phyloP scores from a whole-genome alignment of 257 asterid genomes.

The Gentiana macrophylla region DNA sequence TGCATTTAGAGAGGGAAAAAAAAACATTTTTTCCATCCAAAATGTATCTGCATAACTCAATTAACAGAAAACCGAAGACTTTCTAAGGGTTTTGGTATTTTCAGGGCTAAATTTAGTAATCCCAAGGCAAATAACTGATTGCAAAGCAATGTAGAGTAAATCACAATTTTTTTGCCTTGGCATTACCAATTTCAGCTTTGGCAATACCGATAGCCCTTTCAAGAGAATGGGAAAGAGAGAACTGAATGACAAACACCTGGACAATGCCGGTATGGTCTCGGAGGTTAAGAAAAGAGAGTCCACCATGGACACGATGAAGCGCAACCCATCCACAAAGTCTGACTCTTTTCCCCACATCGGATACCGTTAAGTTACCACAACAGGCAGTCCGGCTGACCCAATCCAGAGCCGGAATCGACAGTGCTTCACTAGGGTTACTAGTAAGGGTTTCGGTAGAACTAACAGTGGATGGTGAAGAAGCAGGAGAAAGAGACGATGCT shows the following conservation, averaged over 20 bases:
- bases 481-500: slow-evolving; percentile 8
- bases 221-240: too few relatives aligned
- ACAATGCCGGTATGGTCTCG: slow-evolving; percentile 88
- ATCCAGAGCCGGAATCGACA: slow-evolving; percentile 36
- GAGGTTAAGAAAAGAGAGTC: slow-evolving; percentile 77
- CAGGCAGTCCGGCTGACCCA: slow-evolving; percentile 74
- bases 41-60: too few relatives aligned
- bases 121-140: neutral
- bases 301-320: slow-evolving; percentile 90
- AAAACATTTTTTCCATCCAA: too few relatives aligned
- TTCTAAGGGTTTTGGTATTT: too few relatives aligned
- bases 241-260: slow-evolving; percentile 38
- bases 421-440: slow-evolving; percentile 22
- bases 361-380: slow-evolving; percentile 70
- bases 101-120: neutral
- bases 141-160: neutral
- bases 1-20: too few relatives aligned
- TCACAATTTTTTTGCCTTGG: too few relatives aligned
- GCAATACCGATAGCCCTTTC: too few relatives aligned
- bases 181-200: too few relatives aligned
- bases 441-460: slow-evolving; percentile 15
- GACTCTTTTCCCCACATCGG: slow-evolving; percentile 70
- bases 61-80: neutral
- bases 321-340: slow-evolving; percentile 99
- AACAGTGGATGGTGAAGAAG: slow-evolving; percentile 13